Evolutionary conservation across 106 monocot species (phyloP).

Genomic region (Dendrobium huoshanense): DNA sequence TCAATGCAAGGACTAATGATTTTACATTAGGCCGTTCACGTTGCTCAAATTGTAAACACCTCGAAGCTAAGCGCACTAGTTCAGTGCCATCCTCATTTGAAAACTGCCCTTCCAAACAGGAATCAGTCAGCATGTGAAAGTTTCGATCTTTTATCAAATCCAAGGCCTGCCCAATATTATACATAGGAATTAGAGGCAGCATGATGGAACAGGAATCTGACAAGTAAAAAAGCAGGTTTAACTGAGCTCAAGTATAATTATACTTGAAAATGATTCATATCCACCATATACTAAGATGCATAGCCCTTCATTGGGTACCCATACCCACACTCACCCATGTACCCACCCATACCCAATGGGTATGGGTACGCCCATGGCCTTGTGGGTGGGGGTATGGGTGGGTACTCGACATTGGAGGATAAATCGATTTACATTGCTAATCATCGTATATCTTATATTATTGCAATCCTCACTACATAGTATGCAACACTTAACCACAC

Average conservation of each 20-base stretch:
- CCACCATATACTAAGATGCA: neutral
- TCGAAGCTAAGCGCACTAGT: constrained; percentile 77
- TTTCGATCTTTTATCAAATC: constrained; percentile 81
- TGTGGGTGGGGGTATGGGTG: too few species aligned
- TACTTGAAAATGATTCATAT: neutral
- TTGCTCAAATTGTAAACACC: constrained; percentile 83
- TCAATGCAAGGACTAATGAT: constrained; percentile 59
- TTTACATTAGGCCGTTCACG: constrained; percentile 80
- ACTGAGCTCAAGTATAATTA: neutral
- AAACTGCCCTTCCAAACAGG: constrained; percentile 86
- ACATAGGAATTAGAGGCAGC: neutral
- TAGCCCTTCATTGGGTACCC: too few species aligned
- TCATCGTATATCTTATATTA: too few species aligned
- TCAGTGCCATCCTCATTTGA: constrained; percentile 89
- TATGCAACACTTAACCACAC: too few species aligned
- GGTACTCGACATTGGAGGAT: too few species aligned
- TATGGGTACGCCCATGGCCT: too few species aligned
- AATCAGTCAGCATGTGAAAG: constrained; percentile 83
- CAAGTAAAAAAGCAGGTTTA: neutral
- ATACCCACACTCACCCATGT: too few species aligned
- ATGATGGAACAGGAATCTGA: neutral
- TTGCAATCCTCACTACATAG: too few species aligned
- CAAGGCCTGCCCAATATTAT: constrained; percentile 56
- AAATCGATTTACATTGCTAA: too few species aligned
- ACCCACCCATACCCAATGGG: too few species aligned